Base-by-base conservation (phyloP, 169 alveolate species). In the Toxoplasma gondii region DNA sequence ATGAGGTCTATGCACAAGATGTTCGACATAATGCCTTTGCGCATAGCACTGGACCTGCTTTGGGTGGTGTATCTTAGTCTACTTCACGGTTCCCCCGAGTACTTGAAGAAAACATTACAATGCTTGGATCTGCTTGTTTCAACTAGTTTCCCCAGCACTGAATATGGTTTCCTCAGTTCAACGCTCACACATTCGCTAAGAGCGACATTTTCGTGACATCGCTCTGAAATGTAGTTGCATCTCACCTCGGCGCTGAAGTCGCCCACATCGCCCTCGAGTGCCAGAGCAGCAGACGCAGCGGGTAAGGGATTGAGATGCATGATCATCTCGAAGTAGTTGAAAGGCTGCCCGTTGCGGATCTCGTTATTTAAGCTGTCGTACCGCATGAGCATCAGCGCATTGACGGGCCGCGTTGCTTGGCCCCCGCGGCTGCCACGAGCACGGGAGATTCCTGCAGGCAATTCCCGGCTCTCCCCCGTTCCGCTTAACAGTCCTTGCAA, bases 251-350 rank as follows among this genome's bases (percentile, higher is more conserved):
- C 43, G 43, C 84, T 74, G 43, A 74, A 36, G 39, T 74, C 84
- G 43, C 84, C 84, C 84, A 34, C 44, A 1, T 36, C 84, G 84
- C 84, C 44, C n/a, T 74, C 49, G 7, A 74, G 43, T 41, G 43
- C 39, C 24, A 74, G 39, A 74, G 84, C 84, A 17, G 45, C 49
- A 19, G 84, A 9, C 1, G 24, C 84, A 12, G 39, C 44, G 17
- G 84, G 84, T 22, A 34, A 19, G 24, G 84, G 84, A 36, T 74
- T 74, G 43, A 74, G 84, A n/a, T n/a, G 39, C 84, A 74, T 74
- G 43, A 74, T n/a, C 39, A 74, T 74, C 84, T 74, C 84, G 84
- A 74, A 74, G 84, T 74, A 74, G 84, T 74, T 74, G 39, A 74
- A n/a, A 12, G 39, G 84, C 39, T 36, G 39, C 1, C 19, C 39